Evolutionary conservation across 495 filamentous ascomycete species (phyloP), one percentile per base, ranked within the genome.

Genomic region (Usnea hakonensis): DNA sequence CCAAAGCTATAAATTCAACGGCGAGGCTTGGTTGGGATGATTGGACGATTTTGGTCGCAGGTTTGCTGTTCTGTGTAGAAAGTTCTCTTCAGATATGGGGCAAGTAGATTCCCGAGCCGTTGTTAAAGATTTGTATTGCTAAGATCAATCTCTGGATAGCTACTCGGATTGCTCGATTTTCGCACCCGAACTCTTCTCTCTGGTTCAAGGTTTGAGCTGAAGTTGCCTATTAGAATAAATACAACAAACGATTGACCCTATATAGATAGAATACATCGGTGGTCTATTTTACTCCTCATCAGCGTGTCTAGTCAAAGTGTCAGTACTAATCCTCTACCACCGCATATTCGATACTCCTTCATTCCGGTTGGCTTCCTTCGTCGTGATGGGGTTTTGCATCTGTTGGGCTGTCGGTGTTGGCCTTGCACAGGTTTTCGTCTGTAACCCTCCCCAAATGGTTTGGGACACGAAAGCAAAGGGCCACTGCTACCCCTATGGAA

Each of bases 321-420:
- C 53, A n/a, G 30, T 55, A 33, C 53, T 36, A 16, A 33, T 1
- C 21, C 53, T 55, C 19, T 35, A 55, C 21, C 28, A 33, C 5
- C 53, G 53, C 5, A 17, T 55, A 55, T 55, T 55, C 32, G 30
- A 14, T 28, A 19, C 36, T 35, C 30, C 30, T n/a, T 55, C 13
- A 32, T 26, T 55, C 36, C 53, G 30, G 11, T 55, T 26, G 26
- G 53, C 53, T 10, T 32, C 53, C 28, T 55, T n/a, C 6, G 36
- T 55, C 32, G 11, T 36, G 17, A 6, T 36, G 19, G 53, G 53
- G 5, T 5, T 35, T 11, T 55, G 32, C 53, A 33, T 55, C 11
- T 7, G n/a, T 33, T 55, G 53, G 53, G 53, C 53, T 55, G 53
- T 55, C 32, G 36, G 13, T 11, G n/a, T 55, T 32, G n/a, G 53